Evolutionary conservation across 345 rosid genomes (phyloP).

Genomic region (Aquilaria sinensis): DNA sequence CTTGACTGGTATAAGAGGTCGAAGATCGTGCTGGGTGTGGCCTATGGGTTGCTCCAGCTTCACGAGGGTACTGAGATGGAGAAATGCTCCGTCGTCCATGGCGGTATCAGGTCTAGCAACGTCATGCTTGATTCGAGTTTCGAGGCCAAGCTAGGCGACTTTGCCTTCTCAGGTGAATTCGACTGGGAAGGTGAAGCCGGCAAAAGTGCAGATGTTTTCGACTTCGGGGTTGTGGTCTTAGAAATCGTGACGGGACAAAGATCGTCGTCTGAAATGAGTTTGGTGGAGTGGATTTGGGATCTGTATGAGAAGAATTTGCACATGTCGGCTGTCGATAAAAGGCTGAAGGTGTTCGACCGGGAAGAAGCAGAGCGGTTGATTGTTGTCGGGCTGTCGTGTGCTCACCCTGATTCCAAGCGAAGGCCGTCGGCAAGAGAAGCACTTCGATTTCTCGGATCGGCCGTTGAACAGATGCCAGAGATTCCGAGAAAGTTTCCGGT

Average conservation of each 20-base stretch:
- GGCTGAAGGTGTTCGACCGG: conserved; percentile 24
- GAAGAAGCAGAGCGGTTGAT: conserved; percentile 33
- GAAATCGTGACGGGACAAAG: conserved; percentile 41
- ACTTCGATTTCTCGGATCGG: conserved; percentile 36
- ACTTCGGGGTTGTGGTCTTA: conserved; percentile 36
- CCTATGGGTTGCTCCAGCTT: conserved; percentile 45
- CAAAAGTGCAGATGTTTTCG: conserved; percentile 39
- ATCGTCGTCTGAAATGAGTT: conserved; percentile 19
- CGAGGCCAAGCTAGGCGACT: conserved; percentile 59
- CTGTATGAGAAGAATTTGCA: conserved; percentile 28
- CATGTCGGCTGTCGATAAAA: conserved; percentile 28
- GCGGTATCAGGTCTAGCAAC: conserved; percentile 62
- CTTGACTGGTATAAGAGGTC: conserved; percentile 41
- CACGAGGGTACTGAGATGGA: conserved; percentile 51
- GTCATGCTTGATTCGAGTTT: conserved; percentile 55
- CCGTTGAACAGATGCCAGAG: conserved; percentile 26
- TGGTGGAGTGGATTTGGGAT: conserved; percentile 53
- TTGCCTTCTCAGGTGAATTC: conserved; percentile 24
- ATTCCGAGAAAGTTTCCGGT: conserved; percentile 35
- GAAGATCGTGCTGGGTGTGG: conserved; percentile 39
- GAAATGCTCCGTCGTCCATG: conserved; percentile 45
- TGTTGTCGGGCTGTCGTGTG: conserved; percentile 55
- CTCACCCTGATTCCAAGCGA: conserved; percentile 38
- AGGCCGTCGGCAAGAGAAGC: conserved; percentile 47
- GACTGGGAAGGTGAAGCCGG: conserved; percentile 23